These are phyloP conservation scores for Micractinium conductrix DNA, from an alignment of 139 green algal genomes.

Conservation along the genomic window DNA sequence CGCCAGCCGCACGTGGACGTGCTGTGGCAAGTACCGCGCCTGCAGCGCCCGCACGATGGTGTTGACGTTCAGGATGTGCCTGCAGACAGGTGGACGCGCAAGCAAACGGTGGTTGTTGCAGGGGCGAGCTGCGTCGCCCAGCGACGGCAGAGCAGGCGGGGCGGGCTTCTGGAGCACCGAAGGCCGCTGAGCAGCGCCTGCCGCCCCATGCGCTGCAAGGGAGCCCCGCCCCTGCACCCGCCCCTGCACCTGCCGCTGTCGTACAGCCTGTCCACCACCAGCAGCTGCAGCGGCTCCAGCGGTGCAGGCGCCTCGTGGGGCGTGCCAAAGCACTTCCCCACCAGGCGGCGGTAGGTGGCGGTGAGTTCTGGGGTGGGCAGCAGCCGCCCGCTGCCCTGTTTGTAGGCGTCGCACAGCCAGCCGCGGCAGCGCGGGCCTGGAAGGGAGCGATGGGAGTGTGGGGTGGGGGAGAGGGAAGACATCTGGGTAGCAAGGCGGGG, in stretches of 20 bases:
- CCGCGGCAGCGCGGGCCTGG: not conserved
- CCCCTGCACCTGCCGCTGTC: constrained; percentile 15
- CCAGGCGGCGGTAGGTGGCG: not conserved
- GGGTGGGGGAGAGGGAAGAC: no score
- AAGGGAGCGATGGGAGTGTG: not conserved
- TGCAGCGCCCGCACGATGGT: not conserved
- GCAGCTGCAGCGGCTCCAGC: not conserved
- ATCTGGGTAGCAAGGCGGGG: no score
- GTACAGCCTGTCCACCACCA: not conserved
- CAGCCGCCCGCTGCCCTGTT: not conserved
- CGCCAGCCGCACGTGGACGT: not conserved
- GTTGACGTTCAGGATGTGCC: not conserved
- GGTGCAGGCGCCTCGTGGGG: not conserved
- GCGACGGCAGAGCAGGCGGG: no score
- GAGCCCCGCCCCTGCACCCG: no score
- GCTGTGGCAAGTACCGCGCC: not conserved
- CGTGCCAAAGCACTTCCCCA: not conserved
- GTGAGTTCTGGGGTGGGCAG: not conserved
- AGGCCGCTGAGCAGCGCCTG: no score
- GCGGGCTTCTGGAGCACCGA: no score
- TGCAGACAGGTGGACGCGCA: not conserved
- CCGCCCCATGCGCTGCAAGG: no score
- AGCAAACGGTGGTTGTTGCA: no score
- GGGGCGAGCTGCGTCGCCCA: no score
- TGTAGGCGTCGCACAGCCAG: not conserved